Evolutionary conservation across 768 basidiomycete species (phyloP), one percentile per base, ranked within the genome.

Genomic region (Amanita pseudoporphyria): DNA sequence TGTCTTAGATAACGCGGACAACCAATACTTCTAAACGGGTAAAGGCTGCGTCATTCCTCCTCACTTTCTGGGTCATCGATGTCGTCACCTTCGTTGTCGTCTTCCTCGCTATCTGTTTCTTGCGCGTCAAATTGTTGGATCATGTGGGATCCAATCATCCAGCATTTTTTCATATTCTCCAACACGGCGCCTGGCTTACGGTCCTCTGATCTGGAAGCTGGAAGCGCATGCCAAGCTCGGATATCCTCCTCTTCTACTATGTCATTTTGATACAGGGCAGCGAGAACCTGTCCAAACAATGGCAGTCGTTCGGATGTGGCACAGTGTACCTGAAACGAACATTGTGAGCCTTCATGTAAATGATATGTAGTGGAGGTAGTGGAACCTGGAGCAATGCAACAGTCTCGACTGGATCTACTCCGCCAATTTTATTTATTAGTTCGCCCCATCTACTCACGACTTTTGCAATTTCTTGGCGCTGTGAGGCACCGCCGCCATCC

Each of bases 211-310:
- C 71, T 74, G 24, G 81, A 78, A 42, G 60, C 67, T 19, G 77
- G 73, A 44, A 67, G 71, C 47, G 63, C 69, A 64, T 93, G 83
- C 95, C 95, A 99, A 43, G 69, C 72, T n/a, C 88, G 79, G 55
- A 97, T 84, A 55, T 91, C 84, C 45, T 90, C 86, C 58, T 93
- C 92, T 43, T 88, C 87, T 2, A 96, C 82, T 39, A 96, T 77
- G 62, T 99, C 95, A n/a, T 76, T 74, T 60, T 95, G 87, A 64
- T 97, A 99, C 12, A 93, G 70, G 3, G 84, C 83, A 26, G 84
- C 84, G 19, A 98, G 77, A 49, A 95, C 78, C 58, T 87, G 81
- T 3, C 87, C 87, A 64, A 96, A 98, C 51, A 91, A 70, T 14
- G 78, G 71, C 57, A 80, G 64, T 51, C 84, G 81, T 53, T 69